Conservation (phyloP, 495 filamentous ascomycete genomes). For the Xylaria nigripes region DNA sequence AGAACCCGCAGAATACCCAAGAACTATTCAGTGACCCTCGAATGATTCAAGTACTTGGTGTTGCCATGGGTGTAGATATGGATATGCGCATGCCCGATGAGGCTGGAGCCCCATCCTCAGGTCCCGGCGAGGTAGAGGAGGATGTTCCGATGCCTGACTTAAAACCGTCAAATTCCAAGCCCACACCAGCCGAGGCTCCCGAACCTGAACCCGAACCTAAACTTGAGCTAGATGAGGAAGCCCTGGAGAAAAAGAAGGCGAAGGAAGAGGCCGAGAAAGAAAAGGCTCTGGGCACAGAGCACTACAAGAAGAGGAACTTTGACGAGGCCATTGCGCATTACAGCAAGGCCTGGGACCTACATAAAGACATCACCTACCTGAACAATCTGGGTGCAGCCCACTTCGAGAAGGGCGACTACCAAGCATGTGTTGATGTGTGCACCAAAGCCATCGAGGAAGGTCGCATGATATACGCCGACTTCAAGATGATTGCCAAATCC, state of each 20-base stretch:
- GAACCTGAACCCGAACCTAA: slow-evolving; percentile 50
- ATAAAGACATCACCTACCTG: slow-evolving; percentile 95
- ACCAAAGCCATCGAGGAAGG: slow-evolving; percentile 85
- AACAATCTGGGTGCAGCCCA: slow-evolving; percentile 93
- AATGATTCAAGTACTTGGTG: slow-evolving; percentile 89
- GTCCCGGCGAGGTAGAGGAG: slow-evolving; percentile 52
- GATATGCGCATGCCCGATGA: slow-evolving; percentile 51
- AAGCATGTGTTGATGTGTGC: slow-evolving; percentile 78
- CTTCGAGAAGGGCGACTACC: slow-evolving; percentile 91
- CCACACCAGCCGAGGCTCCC: slow-evolving; percentile 46
- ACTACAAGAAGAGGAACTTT: slow-evolving; percentile 96
- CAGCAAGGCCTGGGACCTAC: slow-evolving; percentile 82
- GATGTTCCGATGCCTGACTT: slow-evolving; percentile 75
- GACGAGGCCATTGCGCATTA: slow-evolving; percentile 95
- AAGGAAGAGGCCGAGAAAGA: slow-evolving; percentile 90
- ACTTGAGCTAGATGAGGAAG: slow-evolving; percentile 71
- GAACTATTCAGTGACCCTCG: slow-evolving; percentile 79
- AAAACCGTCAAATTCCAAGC: slow-evolving; percentile 34
- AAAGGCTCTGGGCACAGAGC: slow-evolving; percentile 88
- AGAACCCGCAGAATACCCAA: slow-evolving; percentile 73
- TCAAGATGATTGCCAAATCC: slow-evolving; percentile 95
- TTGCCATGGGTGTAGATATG: slow-evolving; percentile 92
- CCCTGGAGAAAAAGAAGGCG: slow-evolving; percentile 71
- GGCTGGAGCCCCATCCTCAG: slow-evolving; percentile 25
- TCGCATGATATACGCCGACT: slow-evolving; percentile 78